Conservation (phyloP, 2,329 filamentous ascomycete species). For the Lasiodiplodia theobromae region DNA sequence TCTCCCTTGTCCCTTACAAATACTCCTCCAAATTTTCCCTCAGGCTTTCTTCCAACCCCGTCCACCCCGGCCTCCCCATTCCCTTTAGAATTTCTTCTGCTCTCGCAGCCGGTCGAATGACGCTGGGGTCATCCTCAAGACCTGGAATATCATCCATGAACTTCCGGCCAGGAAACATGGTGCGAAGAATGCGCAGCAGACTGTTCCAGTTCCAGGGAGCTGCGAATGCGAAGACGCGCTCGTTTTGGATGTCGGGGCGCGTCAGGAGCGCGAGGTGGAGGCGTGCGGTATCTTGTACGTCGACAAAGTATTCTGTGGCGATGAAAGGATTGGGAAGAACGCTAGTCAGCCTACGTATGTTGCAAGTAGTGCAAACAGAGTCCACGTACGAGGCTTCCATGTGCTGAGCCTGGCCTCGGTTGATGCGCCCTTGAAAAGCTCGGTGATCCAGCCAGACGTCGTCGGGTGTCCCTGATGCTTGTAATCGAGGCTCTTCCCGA, state of each 20-base stretch:
- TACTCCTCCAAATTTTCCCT: neutral
- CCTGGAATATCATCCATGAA: neutral
- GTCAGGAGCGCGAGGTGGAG: neutral
- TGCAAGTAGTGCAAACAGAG: too few species aligned
- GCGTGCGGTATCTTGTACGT: neutral
- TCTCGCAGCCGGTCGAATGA: neutral
- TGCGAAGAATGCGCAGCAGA: neutral
- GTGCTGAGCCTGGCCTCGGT: too few species aligned
- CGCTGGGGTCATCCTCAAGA: neutral
- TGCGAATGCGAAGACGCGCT: neutral
- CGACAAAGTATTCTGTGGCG: neutral
- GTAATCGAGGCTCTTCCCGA: neutral
- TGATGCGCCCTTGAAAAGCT: neutral
- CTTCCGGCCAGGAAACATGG: neutral
- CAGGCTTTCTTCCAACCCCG: neutral
- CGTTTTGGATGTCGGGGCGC: neutral
- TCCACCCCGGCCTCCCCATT: neutral
- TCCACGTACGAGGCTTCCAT: neutral
- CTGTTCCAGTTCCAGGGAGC: neutral
- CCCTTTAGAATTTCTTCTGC: neutral
- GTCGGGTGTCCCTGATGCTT: neutral
- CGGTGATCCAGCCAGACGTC: neutral
- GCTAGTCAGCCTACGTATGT: too few species aligned
- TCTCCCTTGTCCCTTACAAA: too few species aligned
- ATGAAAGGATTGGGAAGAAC: too few species aligned